These are phyloP conservation scores for Exophiala alcalophila DNA, from an alignment of 2,329 filamentous ascomycete species.

Conservation along the genomic window DNA sequence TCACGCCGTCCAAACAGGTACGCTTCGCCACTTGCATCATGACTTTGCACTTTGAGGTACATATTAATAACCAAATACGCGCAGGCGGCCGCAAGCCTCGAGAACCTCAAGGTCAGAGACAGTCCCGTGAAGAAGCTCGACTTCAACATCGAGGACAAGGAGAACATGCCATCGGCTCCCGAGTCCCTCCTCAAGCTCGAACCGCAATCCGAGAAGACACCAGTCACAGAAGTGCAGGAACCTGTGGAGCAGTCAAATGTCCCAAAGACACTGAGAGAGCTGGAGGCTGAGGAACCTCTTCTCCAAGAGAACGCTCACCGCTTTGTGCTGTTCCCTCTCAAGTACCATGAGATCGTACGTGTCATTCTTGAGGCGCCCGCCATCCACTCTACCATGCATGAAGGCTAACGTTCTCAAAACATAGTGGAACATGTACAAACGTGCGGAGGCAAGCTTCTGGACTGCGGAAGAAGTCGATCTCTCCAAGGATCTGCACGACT, in stretches of 20 bases:
- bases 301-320: constrained; percentile 93
- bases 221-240: constrained; percentile 47
- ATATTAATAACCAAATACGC: constrained; percentile 40
- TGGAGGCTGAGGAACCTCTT: constrained; percentile 82
- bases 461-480: constrained; percentile 99
- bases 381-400: constrained; percentile 40
- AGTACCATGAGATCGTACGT: constrained; percentile 44
- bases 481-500: constrained; percentile 98
- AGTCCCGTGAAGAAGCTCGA: constrained; percentile 87
- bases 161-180: constrained; percentile 64
- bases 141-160: constrained; percentile 69
- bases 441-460: constrained; percentile 99
- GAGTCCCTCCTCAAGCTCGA: constrained; percentile 51
- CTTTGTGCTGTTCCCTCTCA: constrained; percentile 97
- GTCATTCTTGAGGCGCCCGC: constrained; percentile 13
- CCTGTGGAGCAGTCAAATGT: constrained; percentile 40
- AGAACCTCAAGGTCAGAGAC: constrained; percentile 82
- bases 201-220: constrained; percentile 57
- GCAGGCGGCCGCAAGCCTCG: constrained; percentile 81
- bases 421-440: constrained; percentile 99
- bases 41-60: constrained; percentile 33
- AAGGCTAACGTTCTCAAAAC: constrained; percentile 57
- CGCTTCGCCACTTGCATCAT: constrained; percentile 43
- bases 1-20: constrained; percentile 73
- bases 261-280: constrained; percentile 57